Evolutionary conservation across 441 rosid genomes (phyloP).

Genomic region (Mallotus repandus): DNA sequence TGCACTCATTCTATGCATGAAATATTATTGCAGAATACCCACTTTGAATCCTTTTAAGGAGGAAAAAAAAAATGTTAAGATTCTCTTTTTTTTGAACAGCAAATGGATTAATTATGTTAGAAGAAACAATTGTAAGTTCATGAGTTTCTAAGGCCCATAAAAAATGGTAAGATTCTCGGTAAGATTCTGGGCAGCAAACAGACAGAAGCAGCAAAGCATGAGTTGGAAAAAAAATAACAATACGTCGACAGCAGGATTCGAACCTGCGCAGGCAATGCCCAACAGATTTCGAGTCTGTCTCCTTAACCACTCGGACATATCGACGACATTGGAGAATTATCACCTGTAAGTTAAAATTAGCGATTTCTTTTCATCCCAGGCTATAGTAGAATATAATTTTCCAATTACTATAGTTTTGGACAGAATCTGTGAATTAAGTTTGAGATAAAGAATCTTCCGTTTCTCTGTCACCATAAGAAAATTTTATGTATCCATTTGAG

Average conservation of each 20-base stretch:
- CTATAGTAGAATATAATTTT: too few relatives aligned
- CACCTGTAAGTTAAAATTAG: too few relatives aligned
- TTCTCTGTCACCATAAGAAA: too few relatives aligned
- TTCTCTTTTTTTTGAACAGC: too few relatives aligned
- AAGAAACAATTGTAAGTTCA: neutral
- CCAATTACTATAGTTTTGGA: too few relatives aligned
- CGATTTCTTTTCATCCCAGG: too few relatives aligned
- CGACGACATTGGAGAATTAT: too few relatives aligned
- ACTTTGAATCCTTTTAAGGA: neutral
- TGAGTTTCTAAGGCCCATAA: too few relatives aligned
- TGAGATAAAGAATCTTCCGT: too few relatives aligned
- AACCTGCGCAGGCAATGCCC: conserved; percentile 98
- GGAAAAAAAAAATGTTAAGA: neutral
- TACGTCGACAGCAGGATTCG: conserved; percentile 99
- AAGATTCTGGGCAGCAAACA: neutral
- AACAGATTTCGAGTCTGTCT: too few relatives aligned
- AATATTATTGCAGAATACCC: neutral
- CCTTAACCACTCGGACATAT: conserved; percentile 74
- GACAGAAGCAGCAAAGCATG: neutral
- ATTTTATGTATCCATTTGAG: too few relatives aligned
- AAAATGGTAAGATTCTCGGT: neutral
- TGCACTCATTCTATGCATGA: conserved; percentile 31
- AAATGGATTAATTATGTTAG: neutral
- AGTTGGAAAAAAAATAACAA: neutral
- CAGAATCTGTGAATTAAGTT: too few relatives aligned